Base-by-base conservation (phyloP, 129 eudicot genomes). In the Artemisia argyi region DNA sequence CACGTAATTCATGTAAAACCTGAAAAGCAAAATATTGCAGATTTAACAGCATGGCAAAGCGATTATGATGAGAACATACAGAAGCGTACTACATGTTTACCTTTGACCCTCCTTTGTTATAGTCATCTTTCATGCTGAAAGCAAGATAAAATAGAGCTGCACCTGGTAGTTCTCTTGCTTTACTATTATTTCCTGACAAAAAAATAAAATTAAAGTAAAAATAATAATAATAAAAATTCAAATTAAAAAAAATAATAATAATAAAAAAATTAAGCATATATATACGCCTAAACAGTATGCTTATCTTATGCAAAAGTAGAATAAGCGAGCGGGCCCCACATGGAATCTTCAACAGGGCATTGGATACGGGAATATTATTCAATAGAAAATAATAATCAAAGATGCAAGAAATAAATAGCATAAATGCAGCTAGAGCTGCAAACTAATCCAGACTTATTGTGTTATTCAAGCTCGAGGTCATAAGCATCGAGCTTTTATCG, bases 61-160 rank as follows among this genome's bases (percentile, higher is more conserved):
- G 30, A 28, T 67, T 16, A 62, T 28, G 64, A 62, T 48, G 54
- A 30, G 17, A 35, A 20, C 19, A 30, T 28, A 18, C 55, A 73
- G 47, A 44, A 49, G 22, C 46, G 61, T 59, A 51, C 18, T 70
- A 56, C 53, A 49, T 75, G 73, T 83, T 83, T 85, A 95, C 99
- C 81, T 80, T 85, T 75, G 80, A 68, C 12, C 72, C 68, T 66
- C 82, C 83, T 67, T 58, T 82, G 53, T 68, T 73, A 57, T 71
- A 82, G 62, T 72, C 61, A 67, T 81, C 88, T 76, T 79, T 85
- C 53, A 66, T 75, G 71, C 75, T 57, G 28, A 85, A 77, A 51
- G 91, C 74, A 72, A 86, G 68, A 76, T 76, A 86, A 76, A 95
- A 83, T 49, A 95, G 76, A 73, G 97, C 94, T 76, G 94, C 97